phyloP scores from a whole-genome alignment of 768 basidiomycete species.

The Boletus rufocinnamomeus region DNA sequence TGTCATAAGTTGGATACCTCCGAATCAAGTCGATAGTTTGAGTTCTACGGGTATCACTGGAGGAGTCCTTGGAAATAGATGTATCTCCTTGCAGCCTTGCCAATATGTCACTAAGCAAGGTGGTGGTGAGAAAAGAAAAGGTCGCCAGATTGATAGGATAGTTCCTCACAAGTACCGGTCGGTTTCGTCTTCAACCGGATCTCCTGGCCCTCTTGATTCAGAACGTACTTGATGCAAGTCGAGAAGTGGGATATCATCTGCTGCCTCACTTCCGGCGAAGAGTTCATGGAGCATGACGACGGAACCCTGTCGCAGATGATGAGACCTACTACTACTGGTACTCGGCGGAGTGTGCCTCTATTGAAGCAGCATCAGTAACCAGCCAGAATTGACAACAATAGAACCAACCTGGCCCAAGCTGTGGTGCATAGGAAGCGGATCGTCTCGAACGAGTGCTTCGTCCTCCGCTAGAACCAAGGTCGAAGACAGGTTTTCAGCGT shows the following conservation, averaged over 20 bases:
- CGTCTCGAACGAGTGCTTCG: conserved; percentile 69
- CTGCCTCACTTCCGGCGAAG: conserved; percentile 57
- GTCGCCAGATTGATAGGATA: not conserved
- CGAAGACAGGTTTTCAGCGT: conserved; percentile 69
- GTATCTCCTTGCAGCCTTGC: conserved; percentile 61
- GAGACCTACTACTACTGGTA: conserved; percentile 36
- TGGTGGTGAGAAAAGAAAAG: conserved; percentile 8
- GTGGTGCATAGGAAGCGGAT: conserved; percentile 41
- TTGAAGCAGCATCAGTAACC: conserved; percentile 21
- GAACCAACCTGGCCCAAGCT: conserved; percentile 34
- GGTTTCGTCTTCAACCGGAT: conserved; percentile 56
- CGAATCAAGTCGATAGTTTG: conserved; percentile 86
- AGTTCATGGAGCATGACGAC: conserved; percentile 62
- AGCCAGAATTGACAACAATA: not conserved
- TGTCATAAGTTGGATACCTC: conserved; percentile 87
- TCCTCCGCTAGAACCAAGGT: conserved; percentile 79
- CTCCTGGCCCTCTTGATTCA: conserved; percentile 32
- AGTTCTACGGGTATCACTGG: conserved; percentile 64
- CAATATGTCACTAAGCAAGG: conserved; percentile 58
- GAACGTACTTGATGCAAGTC: conserved; percentile 46
- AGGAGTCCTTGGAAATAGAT: conserved; percentile 48
- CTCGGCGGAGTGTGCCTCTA: conserved; percentile 22
- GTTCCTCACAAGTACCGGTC: conserved; percentile 69
- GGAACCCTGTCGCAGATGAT: conserved; percentile 58
- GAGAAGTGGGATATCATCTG: conserved; percentile 59